These are phyloP conservation scores for Beta corolliflora DNA, from an alignment of 179 eudicot species.

Conservation along the genomic window DNA sequence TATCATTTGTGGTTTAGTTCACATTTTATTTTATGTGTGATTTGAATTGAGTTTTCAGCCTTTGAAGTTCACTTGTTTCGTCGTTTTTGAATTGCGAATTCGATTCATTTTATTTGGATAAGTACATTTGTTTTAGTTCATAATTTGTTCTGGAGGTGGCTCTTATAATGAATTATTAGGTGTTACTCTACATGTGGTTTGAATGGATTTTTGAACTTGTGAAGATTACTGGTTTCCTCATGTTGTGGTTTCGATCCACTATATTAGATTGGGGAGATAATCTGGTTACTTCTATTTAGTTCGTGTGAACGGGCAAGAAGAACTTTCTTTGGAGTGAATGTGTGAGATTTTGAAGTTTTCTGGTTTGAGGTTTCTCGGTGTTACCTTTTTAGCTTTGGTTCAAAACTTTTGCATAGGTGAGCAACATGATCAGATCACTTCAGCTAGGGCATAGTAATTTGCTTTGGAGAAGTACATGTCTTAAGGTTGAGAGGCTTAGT, in stretches of 20 bases:
- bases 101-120: background rate
- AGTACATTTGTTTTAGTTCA: background rate
- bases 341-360: background rate
- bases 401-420: background rate
- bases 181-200: background rate
- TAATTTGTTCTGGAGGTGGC: background rate
- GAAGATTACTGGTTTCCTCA: background rate
- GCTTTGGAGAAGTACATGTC: background rate
- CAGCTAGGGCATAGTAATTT: background rate
- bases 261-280: background rate
- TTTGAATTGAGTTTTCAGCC: background rate
- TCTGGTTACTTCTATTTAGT: background rate
- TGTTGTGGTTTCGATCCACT: background rate
- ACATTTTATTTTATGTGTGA: background rate
- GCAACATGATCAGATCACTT: background rate
- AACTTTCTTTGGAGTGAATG: background rate
- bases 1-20: constrained; percentile 7
- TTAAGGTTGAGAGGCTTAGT: background rate
- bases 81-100: background rate
- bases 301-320: background rate
- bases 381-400: background rate
- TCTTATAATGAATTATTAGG: background rate
- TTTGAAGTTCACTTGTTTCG: background rate
- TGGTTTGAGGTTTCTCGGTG: background rate
- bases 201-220: background rate